These are phyloP conservation scores for Royoungia palumana DNA, from an alignment of 768 basidiomycete species.

Conservation along the genomic window DNA sequence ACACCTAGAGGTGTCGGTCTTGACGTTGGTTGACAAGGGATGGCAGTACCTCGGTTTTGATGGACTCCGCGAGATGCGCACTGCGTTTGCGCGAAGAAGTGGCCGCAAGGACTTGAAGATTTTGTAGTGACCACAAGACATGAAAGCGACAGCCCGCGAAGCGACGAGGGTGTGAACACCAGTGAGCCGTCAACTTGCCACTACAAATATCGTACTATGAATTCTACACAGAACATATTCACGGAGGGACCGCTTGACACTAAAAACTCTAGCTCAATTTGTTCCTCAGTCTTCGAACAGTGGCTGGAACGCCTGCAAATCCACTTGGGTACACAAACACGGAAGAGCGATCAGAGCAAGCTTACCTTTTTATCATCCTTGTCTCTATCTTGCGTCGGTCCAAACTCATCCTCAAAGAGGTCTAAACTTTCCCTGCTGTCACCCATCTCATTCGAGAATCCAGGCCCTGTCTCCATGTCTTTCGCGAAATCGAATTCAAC, in stretches of 20 bases:
- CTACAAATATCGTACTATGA: background rate
- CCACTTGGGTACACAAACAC: background rate
- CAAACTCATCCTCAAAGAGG: slow-evolving; percentile 33
- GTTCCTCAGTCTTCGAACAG: slow-evolving; percentile 31
- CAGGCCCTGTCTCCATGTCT: background rate
- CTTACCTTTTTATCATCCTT: slow-evolving; percentile 26
- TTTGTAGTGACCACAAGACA: slow-evolving; percentile 15
- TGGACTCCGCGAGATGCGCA: background rate
- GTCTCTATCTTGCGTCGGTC: slow-evolving; percentile 29
- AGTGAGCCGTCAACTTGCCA: too few relatives aligned
- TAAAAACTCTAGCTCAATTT: background rate
- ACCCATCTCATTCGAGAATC: background rate
- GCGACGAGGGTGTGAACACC: background rate
- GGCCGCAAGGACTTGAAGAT: slow-evolving; percentile 10
- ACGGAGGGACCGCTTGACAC: background rate
- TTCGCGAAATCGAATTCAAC: slow-evolving; percentile 24
- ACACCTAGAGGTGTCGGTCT: slow-evolving; percentile 4
- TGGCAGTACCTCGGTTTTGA: slow-evolving; percentile 6
- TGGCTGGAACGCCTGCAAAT: slow-evolving; percentile 28
- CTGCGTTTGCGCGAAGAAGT: slow-evolving; percentile 6
- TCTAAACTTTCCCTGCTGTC: slow-evolving; percentile 26
- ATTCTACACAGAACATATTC: too few relatives aligned
- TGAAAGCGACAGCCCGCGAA: slow-evolving; percentile 3
- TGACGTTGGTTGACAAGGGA: slow-evolving; percentile 12
- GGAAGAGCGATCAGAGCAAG: background rate